Percentiles rank a stretch among this genome's conserved stretches.
These are phyloP conservation scores for Mucuna pruriens DNA, from an alignment of 306 rosid genomes.

Conservation along the genomic window DNA sequence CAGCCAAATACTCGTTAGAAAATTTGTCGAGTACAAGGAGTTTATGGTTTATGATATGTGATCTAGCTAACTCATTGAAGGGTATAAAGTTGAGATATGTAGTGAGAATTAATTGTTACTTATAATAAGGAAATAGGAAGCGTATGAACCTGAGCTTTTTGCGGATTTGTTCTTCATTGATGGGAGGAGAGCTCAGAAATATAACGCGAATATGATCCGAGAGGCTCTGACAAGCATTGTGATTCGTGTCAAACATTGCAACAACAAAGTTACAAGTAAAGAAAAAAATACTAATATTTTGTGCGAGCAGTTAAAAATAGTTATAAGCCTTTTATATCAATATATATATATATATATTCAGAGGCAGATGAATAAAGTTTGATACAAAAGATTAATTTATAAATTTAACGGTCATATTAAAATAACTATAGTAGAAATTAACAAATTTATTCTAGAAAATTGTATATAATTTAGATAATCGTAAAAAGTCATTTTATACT, in stretches of 20 bases:
- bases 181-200: slow-evolving; percentile 70
- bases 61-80: neutral
- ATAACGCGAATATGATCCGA: slow-evolving; percentile 65
- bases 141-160: slow-evolving; percentile 43
- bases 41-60: neutral
- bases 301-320: neutral
- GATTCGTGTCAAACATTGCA: slow-evolving; percentile 29
- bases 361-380: neutral
- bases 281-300: neutral
- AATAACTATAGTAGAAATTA: too few species aligned
- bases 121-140: neutral
- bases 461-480: too few species aligned
- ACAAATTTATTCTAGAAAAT: too few species aligned
- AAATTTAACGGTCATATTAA: too few species aligned
- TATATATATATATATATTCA: too few species aligned
- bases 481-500: too few species aligned
- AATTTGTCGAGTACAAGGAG: neutral
- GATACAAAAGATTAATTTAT: neutral
- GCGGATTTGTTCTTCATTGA: slow-evolving; percentile 58
- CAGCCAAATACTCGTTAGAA: neutral
- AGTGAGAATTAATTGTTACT: neutral
- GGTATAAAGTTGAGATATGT: neutral
- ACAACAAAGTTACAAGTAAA: neutral
- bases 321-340: too few species aligned
- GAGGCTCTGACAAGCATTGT: slow-evolving; percentile 52